Base-by-base conservation (phyloP, 371 early-diverging fungal genomes). In the Mortierella sp. region DNA sequence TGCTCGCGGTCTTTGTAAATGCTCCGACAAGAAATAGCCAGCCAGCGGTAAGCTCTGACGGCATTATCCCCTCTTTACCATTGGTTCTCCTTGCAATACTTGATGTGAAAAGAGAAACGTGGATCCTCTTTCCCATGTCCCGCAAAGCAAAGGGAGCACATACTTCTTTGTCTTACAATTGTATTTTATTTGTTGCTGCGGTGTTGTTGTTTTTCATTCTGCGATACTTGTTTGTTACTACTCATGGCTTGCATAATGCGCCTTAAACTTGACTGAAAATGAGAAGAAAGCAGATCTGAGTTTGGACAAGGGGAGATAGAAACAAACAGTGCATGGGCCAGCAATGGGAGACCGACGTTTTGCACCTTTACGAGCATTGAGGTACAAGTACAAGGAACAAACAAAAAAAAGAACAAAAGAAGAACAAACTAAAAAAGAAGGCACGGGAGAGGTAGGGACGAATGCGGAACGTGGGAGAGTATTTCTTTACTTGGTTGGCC, bases 241-340 rank as follows among this genome's bases (percentile, higher is more conserved):
- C 63, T 1, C 58, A 11, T 28, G n/a, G 63, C 7, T 19, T 19
- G 63, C 63, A 63, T 63, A 63, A 63, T 34, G 8, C 63, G 34
- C 63, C 63, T 9, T 19, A 63, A 26, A 63, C 34, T 26, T 21
- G 55, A 52, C 19, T 26, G 58, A 58, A 58, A 14, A 50, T 14
- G 50, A 50, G 28, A 60, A 60, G 4, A 63, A 63, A 63, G 10
- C 19, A 34, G 16, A 6, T 63, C 63, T 63, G 63, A 63, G 63
- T 63, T 63, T 63, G 38, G 28, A 28, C 31, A 63, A 24, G 31
- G 5, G 13, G 9, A 34, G 63, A 63, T 7, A 34, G 8, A 63
- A 63, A 34, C 63, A 63, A 63, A 31, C 28, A 5, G 63, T 63
- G 63, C 63, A 34, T 63, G 63, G 63, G 63, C 63, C 63, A 63